phyloP scores from a whole-genome alignment of 1,139 yeast genomes.

The Candida frijolesensis region DNA sequence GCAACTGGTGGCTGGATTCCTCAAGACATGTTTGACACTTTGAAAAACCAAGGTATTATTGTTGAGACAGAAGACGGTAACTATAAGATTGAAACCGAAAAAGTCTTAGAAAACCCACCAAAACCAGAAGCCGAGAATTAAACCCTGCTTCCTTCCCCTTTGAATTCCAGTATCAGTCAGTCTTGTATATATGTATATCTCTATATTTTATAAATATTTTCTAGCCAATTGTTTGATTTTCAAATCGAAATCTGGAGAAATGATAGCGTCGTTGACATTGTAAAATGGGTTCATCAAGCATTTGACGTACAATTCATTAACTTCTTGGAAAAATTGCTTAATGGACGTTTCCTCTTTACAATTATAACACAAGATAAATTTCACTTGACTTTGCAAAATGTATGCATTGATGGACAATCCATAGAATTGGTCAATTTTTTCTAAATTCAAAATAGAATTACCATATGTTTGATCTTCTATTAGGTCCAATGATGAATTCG shows the following conservation, averaged over 20 bases:
- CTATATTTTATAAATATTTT: slow-evolving; percentile 59
- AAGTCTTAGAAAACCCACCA: slow-evolving; percentile 30
- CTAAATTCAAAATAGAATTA: slow-evolving; percentile 63
- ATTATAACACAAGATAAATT: slow-evolving; percentile 72
- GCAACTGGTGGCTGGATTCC: slow-evolving; percentile 97
- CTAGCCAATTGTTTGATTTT: slow-evolving; percentile 72
- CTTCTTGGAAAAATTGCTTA: slow-evolving; percentile 79
- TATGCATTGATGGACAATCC: slow-evolving; percentile 80
- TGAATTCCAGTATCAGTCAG: neutral
- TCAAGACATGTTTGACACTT: slow-evolving; percentile 80
- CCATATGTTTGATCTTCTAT: slow-evolving; percentile 91
- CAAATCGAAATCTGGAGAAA: slow-evolving; percentile 74
- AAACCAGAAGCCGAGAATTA: slow-evolving; percentile 9
- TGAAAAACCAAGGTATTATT: slow-evolving; percentile 68
- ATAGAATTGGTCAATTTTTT: slow-evolving; percentile 83
- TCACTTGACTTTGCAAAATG: slow-evolving; percentile 85
- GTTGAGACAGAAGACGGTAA: slow-evolving; percentile 38
- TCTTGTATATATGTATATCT: slow-evolving; percentile 1
- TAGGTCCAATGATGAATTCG: slow-evolving; percentile 85
- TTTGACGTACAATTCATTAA: slow-evolving; percentile 86
- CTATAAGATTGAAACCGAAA: slow-evolving; percentile 41
- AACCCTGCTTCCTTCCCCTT: neutral
- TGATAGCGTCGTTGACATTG: slow-evolving; percentile 71
- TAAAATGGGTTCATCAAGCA: slow-evolving; percentile 87
- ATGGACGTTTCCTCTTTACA: slow-evolving; percentile 69